Evolutionary conservation across 2,329 filamentous ascomycete genomes (phyloP), one percentile per base, ranked within the genome.

Genomic region (Trichoderma koningiopsis): DNA sequence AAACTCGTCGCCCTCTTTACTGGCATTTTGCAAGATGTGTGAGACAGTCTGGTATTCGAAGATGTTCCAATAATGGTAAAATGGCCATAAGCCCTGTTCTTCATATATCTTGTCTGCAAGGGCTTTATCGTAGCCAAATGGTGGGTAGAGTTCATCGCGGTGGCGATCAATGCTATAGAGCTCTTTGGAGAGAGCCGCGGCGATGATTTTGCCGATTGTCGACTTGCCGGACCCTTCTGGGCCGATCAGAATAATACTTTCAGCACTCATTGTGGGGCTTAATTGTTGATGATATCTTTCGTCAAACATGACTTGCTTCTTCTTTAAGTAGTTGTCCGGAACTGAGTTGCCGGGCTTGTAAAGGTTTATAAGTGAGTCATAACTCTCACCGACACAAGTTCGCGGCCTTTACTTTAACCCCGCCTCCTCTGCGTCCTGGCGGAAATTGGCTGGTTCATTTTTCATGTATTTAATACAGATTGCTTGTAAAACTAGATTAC

Each of bases 211-310:
- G 6, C 59, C 65, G 29, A 69, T 65, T n/a, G 69, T 70, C 14
- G 69, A 69, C 55, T 69, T 70, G 37, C 69, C 69, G 16, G 69
- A 68, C 22, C 69, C 69, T 47, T 69, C 69, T 68, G 66, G 69
- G 16, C 69, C 65, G 19, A 70, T 70, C 2, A 69, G n/a, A 4
- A 70, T 70, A 5, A 70, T 35, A 0, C 31, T 64, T 24, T 64
- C 49, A 11, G n/a, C 27, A 19, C 27, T 22, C 61, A 64, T 64
- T 3, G 19, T 55, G 2, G 0, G 16, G 40, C 1, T 24, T 10
- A 49, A 13, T 49, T 24, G 8, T 5, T 49, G 4, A n/a, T 47
- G 7, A 10, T 2, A n/a, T 3, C 19, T 47, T 47, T 40, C n/a
- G 29, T 47, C 4, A 4, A n/a, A 47, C 8, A 7, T 5, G n/a